phyloP scores from a whole-genome alignment of 768 basidiomycete species.

The Russula sp. region DNA sequence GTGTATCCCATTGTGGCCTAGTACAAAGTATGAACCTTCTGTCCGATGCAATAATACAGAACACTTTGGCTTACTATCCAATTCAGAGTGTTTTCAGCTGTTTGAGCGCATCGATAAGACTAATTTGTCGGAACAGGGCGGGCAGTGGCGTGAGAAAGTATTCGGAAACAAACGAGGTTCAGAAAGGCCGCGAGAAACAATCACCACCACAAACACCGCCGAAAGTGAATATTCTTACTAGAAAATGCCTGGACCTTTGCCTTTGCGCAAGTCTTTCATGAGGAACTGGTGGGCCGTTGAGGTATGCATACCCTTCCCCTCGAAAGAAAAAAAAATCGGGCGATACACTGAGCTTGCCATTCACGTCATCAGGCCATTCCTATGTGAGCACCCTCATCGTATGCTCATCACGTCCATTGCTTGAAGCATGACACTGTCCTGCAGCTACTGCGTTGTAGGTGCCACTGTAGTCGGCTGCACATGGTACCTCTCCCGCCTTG shows the following conservation, averaged over 20 bases:
- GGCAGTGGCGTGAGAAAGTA: constrained; percentile 5
- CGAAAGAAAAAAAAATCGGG: neutral
- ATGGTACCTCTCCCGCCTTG: constrained; percentile 47
- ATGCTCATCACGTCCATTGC: neutral
- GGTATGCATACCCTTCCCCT: constrained; percentile 14
- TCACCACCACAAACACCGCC: constrained; percentile 12
- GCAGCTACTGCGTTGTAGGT: constrained; percentile 51
- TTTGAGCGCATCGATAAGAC: neutral
- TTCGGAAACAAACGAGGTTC: constrained; percentile 17
- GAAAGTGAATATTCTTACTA: neutral
- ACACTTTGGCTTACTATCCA: neutral
- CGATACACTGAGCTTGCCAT: neutral
- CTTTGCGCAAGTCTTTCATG: constrained; percentile 24
- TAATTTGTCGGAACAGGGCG: neutral
- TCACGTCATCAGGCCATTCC: constrained; percentile 28
- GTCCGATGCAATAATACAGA: neutral
- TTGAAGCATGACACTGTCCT: neutral
- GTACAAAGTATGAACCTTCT: neutral
- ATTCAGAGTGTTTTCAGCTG: neutral
- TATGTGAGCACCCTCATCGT: constrained; percentile 21
- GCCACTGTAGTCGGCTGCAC: constrained; percentile 42
- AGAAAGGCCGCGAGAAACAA: neutral
- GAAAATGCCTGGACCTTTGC: constrained; percentile 16
- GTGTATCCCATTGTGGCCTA: neutral
- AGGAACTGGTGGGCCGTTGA: constrained; percentile 32